Percentiles rank a stretch among this genome's conserved stretches.
Evolutionary conservation across 495 filamentous ascomycete genomes (phyloP).

Genomic region (Aspergillus taichungensis): DNA sequence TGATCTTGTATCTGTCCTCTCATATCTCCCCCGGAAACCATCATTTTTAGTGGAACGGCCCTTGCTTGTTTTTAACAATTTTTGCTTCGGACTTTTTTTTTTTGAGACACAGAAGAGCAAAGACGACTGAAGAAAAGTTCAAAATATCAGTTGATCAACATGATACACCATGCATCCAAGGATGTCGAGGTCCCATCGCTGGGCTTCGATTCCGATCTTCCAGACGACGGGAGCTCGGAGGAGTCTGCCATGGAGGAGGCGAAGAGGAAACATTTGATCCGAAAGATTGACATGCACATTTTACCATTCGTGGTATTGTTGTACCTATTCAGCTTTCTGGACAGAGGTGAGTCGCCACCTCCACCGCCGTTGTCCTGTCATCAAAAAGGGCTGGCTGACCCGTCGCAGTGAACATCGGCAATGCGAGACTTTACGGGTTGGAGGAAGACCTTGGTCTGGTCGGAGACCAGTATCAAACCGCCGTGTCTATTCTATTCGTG

Average conservation of each 20-base stretch:
- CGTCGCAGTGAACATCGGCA: slow-evolving; percentile 65
- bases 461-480: slow-evolving; percentile 58
- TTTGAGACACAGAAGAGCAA: too few relatives aligned
- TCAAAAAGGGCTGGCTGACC: background rate
- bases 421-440: slow-evolving; percentile 59
- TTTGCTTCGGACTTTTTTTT: too few relatives aligned
- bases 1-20: too few relatives aligned
- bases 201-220: background rate
- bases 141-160: too few relatives aligned
- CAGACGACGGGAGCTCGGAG: slow-evolving; percentile 10
- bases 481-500: slow-evolving; percentile 66
- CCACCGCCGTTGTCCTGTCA: slow-evolving; percentile 1
- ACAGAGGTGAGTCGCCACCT: slow-evolving; percentile 34
- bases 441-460: slow-evolving; percentile 56
- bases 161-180: too few relatives aligned
- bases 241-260: slow-evolving; percentile 27
- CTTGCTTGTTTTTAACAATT: too few relatives aligned
- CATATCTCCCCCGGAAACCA: too few relatives aligned
- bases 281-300: slow-evolving; percentile 52
- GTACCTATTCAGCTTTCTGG: slow-evolving; percentile 60
- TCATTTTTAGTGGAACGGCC: too few relatives aligned
- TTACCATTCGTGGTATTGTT: slow-evolving; percentile 52
- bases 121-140: too few relatives aligned
- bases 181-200: too few relatives aligned
- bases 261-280: slow-evolving; percentile 36